These are phyloP conservation scores for Dendrobium officinale DNA, from an alignment of 106 monocot species.

Conservation along the genomic window DNA sequence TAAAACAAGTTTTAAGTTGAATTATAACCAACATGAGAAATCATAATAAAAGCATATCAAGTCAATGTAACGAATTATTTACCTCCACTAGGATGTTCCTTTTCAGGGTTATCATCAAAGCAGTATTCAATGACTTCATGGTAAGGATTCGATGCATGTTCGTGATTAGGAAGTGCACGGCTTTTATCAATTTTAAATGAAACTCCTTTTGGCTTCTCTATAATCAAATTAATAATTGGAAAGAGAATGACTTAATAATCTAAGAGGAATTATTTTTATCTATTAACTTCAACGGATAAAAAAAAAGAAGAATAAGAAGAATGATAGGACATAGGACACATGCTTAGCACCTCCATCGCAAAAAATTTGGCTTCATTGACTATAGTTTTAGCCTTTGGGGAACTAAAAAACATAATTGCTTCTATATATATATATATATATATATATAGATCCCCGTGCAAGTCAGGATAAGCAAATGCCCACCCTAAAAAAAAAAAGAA, in stretches of 20 bases:
- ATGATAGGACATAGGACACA: neutral
- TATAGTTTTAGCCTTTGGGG: neutral
- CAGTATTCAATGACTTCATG: neutral
- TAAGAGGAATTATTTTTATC: neutral
- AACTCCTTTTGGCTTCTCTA: neutral
- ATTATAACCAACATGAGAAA: neutral
- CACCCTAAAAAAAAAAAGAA: too few relatives aligned
- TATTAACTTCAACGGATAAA: neutral
- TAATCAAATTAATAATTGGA: neutral
- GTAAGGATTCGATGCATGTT: neutral
- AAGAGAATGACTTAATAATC: neutral
- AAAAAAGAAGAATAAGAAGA: neutral
- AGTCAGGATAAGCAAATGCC: too few relatives aligned
- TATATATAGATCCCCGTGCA: too few relatives aligned
- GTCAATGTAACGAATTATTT: neutral
- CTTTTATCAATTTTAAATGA: neutral
- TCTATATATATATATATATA: too few relatives aligned
- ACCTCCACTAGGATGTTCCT: neutral
- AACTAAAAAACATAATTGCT: neutral
- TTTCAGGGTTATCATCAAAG: neutral
- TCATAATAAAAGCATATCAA: neutral
- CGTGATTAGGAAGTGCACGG: neutral
- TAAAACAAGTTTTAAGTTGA: neutral
- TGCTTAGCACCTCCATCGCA: neutral
- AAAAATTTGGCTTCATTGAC: neutral